A percentile compares a stretch with the other conserved stretches of the same genome.
Evolutionary conservation across 148 eudicot species (phyloP).

Genomic region (Camellia lanceoleosa): DNA sequence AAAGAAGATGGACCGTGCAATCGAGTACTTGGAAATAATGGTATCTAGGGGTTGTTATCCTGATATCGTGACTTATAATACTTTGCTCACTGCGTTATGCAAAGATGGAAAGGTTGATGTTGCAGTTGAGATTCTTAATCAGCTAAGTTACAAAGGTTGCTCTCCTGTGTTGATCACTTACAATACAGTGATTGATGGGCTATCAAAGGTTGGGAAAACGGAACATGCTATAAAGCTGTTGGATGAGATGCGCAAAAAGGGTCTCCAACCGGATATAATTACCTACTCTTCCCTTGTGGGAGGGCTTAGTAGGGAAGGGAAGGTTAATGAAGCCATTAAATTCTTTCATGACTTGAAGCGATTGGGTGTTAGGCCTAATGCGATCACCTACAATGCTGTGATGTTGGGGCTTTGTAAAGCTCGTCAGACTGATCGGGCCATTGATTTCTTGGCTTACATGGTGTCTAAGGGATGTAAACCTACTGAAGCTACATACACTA

Average conservation of each 20-base stretch:
- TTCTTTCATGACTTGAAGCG: slow-evolving; percentile 47
- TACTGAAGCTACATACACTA: slow-evolving; percentile 52
- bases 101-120: slow-evolving; percentile 66
- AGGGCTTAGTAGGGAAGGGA: slow-evolving; percentile 64
- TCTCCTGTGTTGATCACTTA: slow-evolving; percentile 64
- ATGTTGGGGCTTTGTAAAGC: slow-evolving; percentile 64
- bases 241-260: slow-evolving; percentile 48
- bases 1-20: slow-evolving; percentile 66
- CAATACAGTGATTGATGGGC: slow-evolving; percentile 58
- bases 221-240: slow-evolving; percentile 45
- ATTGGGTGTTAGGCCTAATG: slow-evolving; percentile 50
- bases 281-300: slow-evolving; percentile 49
- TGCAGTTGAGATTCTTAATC: slow-evolving; percentile 56
- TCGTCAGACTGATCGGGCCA: slow-evolving; percentile 50
- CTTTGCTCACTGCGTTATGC: slow-evolving; percentile 62
- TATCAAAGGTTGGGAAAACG: slow-evolving; percentile 49
- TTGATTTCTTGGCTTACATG: slow-evolving; percentile 54
- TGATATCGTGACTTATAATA: slow-evolving; percentile 73
- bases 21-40: slow-evolving; percentile 64
- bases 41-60: slow-evolving; percentile 69
- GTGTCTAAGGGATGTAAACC: slow-evolving; percentile 57
- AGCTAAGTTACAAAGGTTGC: slow-evolving; percentile 56
- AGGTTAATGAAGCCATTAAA: slow-evolving; percentile 47
- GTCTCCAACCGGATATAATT: slow-evolving; percentile 53
- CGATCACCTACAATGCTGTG: slow-evolving; percentile 46